A percentile compares a stretch with the other conserved stretches of the same genome.
These are phyloP conservation scores for rapeseed (Brassica napus) DNA, from an alignment of 345 rosid species.

Conservation along the genomic window DNA sequence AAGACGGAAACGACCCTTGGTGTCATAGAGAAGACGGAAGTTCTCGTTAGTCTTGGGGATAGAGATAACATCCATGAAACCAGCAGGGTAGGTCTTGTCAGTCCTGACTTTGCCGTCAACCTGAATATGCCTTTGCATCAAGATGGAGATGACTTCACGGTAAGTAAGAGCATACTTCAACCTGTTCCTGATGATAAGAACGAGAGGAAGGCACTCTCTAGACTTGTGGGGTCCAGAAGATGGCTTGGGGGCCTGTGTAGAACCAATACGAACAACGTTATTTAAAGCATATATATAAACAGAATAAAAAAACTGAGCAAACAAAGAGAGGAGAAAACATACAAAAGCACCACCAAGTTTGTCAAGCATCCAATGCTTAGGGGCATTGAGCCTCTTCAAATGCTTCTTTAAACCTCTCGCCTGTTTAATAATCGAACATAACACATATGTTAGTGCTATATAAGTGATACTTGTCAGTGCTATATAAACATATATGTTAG, in stretches of 20 bases:
- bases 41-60: conserved; percentile 40
- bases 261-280: neutral
- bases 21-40: conserved; percentile 44
- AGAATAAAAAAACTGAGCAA: neutral
- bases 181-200: conserved; percentile 52
- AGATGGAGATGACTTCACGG: conserved; percentile 48
- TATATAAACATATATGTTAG: neutral
- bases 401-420: conserved; percentile 88
- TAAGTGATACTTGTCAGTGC: neutral
- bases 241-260: conserved; percentile 39
- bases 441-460: neutral
- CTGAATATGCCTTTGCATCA: conserved; percentile 42
- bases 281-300: neutral
- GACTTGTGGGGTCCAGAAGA: conserved; percentile 48
- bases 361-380: conserved; percentile 76
- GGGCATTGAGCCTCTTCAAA: conserved; percentile 93
- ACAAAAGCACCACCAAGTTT: conserved; percentile 45
- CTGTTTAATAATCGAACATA: conserved; percentile 35
- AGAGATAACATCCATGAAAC: conserved; percentile 44
- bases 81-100: conserved; percentile 42
- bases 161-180: conserved; percentile 60
- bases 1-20: conserved; percentile 44
- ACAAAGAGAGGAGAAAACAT: conserved; percentile 6
- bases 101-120: conserved; percentile 44
- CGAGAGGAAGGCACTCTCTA: conserved; percentile 41